Percentiles rank a stretch among this genome's conserved stretches.
Conservation (phyloP, 192 early-diverging fungal genomes). For the Helicostylum pulchrum region DNA sequence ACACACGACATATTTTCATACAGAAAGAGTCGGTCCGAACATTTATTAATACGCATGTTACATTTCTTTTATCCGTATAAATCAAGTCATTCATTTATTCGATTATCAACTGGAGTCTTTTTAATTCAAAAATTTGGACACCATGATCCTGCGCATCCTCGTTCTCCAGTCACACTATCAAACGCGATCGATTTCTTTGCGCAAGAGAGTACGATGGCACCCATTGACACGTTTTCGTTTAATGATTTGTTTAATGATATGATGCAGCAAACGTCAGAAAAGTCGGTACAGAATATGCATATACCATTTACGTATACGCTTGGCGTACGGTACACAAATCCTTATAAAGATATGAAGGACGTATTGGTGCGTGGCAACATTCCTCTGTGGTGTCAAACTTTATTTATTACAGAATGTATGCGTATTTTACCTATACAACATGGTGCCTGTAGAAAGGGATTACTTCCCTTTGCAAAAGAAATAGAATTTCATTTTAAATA, state of each 20-base stretch:
- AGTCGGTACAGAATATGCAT: background rate
- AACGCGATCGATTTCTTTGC: background rate
- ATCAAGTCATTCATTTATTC: background rate
- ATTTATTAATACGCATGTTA: background rate
- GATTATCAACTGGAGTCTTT: background rate
- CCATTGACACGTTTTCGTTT: constrained; percentile 2
- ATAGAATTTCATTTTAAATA: background rate
- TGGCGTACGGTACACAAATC: background rate
- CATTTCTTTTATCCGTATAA: background rate
- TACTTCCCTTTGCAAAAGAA: constrained; percentile 10
- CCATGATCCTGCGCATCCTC: too few relatives aligned
- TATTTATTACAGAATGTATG: constrained; percentile 2
- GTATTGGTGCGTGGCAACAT: constrained; percentile 1
- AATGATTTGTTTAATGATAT: constrained; percentile 4
- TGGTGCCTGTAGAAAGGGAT: background rate
- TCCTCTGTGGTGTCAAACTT: constrained; percentile 10
- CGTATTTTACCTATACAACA: background rate
- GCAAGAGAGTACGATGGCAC: background rate
- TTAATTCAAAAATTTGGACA: background rate
- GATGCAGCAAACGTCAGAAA: constrained; percentile 3
- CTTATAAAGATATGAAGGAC: background rate
- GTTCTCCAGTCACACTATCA: background rate
- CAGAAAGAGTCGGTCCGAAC: background rate
- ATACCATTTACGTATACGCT: constrained; percentile 2
- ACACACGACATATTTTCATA: background rate